Conservation (phyloP, 768 basidiomycete species). For the Pholiota molesta region DNA sequence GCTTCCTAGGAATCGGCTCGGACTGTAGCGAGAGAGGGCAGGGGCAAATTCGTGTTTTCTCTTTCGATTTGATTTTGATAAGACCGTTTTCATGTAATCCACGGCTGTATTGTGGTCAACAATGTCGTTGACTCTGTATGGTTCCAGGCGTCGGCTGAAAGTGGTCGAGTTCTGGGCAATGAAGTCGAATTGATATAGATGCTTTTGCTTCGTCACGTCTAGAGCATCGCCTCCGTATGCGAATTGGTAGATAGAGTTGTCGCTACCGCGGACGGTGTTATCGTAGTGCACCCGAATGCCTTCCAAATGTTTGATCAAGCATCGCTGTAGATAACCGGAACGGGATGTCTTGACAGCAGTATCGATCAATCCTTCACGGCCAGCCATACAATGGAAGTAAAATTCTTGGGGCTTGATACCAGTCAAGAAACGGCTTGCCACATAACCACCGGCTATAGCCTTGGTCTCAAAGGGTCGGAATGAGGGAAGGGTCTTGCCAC, state of each 20-base stretch:
- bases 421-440: slow-evolving; percentile 97
- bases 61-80: slow-evolving; percentile 67
- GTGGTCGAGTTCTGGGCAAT: slow-evolving; percentile 84
- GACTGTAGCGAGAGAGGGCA: slow-evolving; percentile 73
- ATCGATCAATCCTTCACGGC: slow-evolving; percentile 97
- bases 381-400: slow-evolving; percentile 99
- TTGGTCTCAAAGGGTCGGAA: slow-evolving; percentile 98
- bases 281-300: slow-evolving; percentile 97
- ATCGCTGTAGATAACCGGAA: slow-evolving; percentile 97
- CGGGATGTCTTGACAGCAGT: slow-evolving; percentile 99
- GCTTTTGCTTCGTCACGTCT: slow-evolving; percentile 97
- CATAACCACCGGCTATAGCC: slow-evolving; percentile 97
- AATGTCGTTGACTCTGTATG: slow-evolving; percentile 54
- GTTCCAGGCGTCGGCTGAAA: slow-evolving; percentile 72
- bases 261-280: slow-evolving; percentile 95
- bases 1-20: slow-evolving; percentile 79
- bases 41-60: slow-evolving; percentile 58
- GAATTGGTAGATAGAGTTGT: slow-evolving; percentile 94
- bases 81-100: slow-evolving; percentile 85
- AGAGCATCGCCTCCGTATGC: slow-evolving; percentile 95
- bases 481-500: slow-evolving; percentile 96
- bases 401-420: slow-evolving; percentile 98
- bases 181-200: slow-evolving; percentile 93
- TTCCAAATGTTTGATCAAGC: slow-evolving; percentile 98
- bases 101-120: slow-evolving; percentile 71